A percentile compares a stretch with the other conserved stretches of the same genome.
phyloP scores from a whole-genome alignment of 129 eudicot species.

The sunflower (Helianthus annuus) region HanXRQr2.0-SUNRISE NC_035442.2:138415337-138415836 shows the following conservation, averaged over 20 bases:
- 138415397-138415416: constrained; percentile 20
- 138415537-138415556: constrained; percentile 1
- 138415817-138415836: too few relatives aligned
- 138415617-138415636: constrained; percentile 72
- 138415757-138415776: constrained; percentile 56
- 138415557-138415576: constrained; percentile 32
- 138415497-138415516: not conserved
- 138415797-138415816: not conserved
- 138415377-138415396: constrained; percentile 31
- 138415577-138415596: constrained; percentile 77
- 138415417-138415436: constrained; percentile 17
- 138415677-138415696: not conserved
- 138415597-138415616: constrained; percentile 76
- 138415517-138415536: constrained; percentile 5
- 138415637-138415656: constrained; percentile 9
- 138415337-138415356: constrained; percentile 32
- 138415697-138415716: constrained; percentile 4
- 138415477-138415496: constrained; percentile 4
- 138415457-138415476: constrained; percentile 27
- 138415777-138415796: constrained; percentile 37
- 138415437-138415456: constrained; percentile 34
- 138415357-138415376: constrained; percentile 31
- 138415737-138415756: constrained; percentile 53
- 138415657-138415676: too few relatives aligned
- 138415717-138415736: constrained; percentile 38